Percentiles rank a stretch among this genome's conserved stretches.
These are phyloP conservation scores for Leccinellum albellum DNA, from an alignment of 768 basidiomycete species.

Conservation along the genomic window DNA sequence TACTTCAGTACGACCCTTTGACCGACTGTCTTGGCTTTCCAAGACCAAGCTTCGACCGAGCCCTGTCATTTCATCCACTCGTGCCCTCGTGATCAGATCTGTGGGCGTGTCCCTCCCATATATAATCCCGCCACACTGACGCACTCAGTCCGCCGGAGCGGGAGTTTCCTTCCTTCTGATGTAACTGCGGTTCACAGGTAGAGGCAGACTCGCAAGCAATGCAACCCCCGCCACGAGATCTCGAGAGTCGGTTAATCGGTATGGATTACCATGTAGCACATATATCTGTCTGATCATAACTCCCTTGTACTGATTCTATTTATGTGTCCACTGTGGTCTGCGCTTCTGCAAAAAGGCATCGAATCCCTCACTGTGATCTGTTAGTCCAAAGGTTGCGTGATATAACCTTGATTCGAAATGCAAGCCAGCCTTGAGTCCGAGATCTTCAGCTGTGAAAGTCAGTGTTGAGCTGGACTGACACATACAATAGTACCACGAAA, in stretches of 20 bases:
- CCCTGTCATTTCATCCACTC: not conserved
- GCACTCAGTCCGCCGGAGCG: not conserved
- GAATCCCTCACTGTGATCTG: slow-evolving; percentile 46
- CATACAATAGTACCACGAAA: not conserved
- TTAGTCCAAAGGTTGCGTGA: slow-evolving; percentile 48
- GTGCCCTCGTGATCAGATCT: not conserved
- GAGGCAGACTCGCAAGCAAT: not conserved
- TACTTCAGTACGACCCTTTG: not conserved
- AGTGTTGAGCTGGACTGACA: not conserved
- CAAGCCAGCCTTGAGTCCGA: slow-evolving; percentile 43
- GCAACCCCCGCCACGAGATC: not conserved
- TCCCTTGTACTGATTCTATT: slow-evolving; percentile 20
- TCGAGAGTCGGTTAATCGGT: not conserved
- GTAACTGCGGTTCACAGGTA: not conserved
- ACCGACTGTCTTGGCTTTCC: not conserved
- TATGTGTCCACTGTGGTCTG: slow-evolving; percentile 39
- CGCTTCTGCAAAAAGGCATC: slow-evolving; percentile 48
- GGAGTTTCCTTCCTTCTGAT: not conserved
- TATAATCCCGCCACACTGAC: not conserved
- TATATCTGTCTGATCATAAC: not conserved
- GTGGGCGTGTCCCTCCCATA: not conserved
- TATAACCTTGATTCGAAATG: slow-evolving; percentile 47
- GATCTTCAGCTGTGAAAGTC: slow-evolving; percentile 38
- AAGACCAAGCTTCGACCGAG: not conserved
- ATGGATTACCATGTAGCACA: not conserved